Base-by-base conservation (phyloP, 2,329 filamentous ascomycete species). In the Colletotrichum salicis region DNA sequence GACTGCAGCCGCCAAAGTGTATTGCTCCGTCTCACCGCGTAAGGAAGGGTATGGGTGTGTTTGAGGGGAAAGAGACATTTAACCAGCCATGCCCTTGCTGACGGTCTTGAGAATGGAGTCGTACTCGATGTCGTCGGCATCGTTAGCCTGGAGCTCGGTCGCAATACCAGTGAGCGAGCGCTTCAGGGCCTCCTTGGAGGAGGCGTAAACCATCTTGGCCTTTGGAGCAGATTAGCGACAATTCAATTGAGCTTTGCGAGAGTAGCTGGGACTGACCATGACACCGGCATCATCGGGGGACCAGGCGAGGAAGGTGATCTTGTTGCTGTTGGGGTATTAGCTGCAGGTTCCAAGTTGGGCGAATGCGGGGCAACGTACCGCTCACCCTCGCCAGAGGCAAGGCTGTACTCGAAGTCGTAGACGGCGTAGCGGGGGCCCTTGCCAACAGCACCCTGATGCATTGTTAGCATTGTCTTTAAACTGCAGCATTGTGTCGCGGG, bases 151-250 rank as follows among this genome's bases (percentile, higher is more conserved):
- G 78, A 95, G 88, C 82, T 96, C 93, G 78, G 87, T 85, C 73
- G 92, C 92, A 77, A 96, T 85, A 75, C 93, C 93, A 80, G 90
- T 93, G 75, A 96, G 89, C 62, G 92, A 84, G 83, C 92, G 91
- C 89, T 95, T 96, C 77, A 96, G 89, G 72, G 93, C 92, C 79
- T 95, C 93, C 87, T 96, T 96, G 84, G 94, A 96, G 64, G 94
- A 93, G 78, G 93, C 93, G 88, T 96, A 96, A 83, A 95, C 89
- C 94, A 96, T 96, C 88, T 95, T 95, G 84, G 92, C 88, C 93
- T 41, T 15, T 95, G n/a, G n/a, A 76, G 41, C n/a, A 58, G 75
- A 35, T 73, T 59, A 72, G 58, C 57, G 37, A 35, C 60, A 55
- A 29, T 29, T 37, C 27, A 60, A 60, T 41, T 58, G 31, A 67